Percentiles rank a stretch among this genome's conserved stretches.
Conservation (phyloP, 768 basidiomycete genomes). For the Podaxis sp. region DNA sequence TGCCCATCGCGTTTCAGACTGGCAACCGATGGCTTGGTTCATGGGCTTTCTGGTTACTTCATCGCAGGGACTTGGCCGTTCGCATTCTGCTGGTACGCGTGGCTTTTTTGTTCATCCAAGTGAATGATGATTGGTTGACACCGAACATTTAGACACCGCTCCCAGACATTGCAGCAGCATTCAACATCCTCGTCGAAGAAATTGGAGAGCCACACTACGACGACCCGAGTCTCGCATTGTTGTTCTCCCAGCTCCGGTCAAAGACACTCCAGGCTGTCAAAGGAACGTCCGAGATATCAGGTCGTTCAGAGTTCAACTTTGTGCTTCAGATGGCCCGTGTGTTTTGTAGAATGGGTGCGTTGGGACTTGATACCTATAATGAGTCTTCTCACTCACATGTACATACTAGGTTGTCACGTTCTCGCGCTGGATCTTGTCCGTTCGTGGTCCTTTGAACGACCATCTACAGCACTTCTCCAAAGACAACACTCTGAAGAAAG, state of each 20-base stretch:
- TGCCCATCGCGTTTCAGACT: conserved; percentile 81
- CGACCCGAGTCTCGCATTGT: conserved; percentile 87
- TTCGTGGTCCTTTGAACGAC: conserved; percentile 90
- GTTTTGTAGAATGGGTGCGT: conserved; percentile 91
- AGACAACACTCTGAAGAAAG: background rate
- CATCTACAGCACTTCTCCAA: conserved; percentile 42
- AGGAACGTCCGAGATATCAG: conserved; percentile 89
- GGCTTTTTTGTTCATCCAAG: background rate
- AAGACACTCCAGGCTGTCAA: conserved; percentile 93
- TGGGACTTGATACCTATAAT: background rate
- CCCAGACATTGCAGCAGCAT: conserved; percentile 62
- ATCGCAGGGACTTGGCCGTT: conserved; percentile 85
- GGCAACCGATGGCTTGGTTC: conserved; percentile 94
- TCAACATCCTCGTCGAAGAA: conserved; percentile 54
- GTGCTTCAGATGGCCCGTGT: conserved; percentile 93
- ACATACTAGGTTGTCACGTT: conserved; percentile 77
- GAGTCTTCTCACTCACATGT: background rate
- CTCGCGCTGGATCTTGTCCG: conserved; percentile 89
- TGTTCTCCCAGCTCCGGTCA: conserved; percentile 87
- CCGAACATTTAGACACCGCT: conserved; percentile 60
- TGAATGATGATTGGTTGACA: background rate
- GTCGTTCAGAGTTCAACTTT: conserved; percentile 89
- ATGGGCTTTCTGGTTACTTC: conserved; percentile 97
- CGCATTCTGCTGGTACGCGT: conserved; percentile 78
- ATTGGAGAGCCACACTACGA: conserved; percentile 90